Conservation (phyloP, 768 basidiomycete genomes). For the Phaffia tasmanica region DNA sequence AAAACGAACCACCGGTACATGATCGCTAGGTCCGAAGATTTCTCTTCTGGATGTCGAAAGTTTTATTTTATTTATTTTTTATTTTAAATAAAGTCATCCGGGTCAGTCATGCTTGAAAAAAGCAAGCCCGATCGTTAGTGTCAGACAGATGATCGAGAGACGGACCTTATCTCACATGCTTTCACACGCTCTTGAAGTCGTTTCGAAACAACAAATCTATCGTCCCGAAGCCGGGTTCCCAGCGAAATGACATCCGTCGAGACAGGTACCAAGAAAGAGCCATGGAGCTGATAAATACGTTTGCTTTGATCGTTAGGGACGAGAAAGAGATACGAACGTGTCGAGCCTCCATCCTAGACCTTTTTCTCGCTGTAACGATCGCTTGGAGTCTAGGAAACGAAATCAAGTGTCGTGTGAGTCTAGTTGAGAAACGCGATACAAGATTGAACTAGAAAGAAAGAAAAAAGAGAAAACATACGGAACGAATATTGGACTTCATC, state of each 20-base stretch:
- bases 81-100: not conserved
- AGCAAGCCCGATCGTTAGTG: too few relatives aligned
- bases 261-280: too few relatives aligned
- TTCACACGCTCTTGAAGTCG: conserved; percentile 13
- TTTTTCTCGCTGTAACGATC: conserved; percentile 17
- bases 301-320: too few relatives aligned
- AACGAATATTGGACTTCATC: conserved; percentile 21
- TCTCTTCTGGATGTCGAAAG: not conserved
- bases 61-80: too few relatives aligned
- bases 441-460: not conserved
- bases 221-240: too few relatives aligned
- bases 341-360: conserved; percentile 23
- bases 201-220: conserved; percentile 11
- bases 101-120: not conserved
- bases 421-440: not conserved
- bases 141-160: not conserved
- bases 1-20: conserved; percentile 23
- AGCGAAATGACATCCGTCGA: too few relatives aligned
- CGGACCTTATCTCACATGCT: conserved; percentile 25
- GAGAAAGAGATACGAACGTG: conserved; percentile 6
- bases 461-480: not conserved
- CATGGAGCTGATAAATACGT: too few relatives aligned
- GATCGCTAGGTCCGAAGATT: conserved; percentile 23
- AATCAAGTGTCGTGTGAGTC: not conserved
- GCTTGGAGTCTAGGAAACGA: conserved; percentile 14